phyloP scores from a whole-genome alignment of 164 flowering plant genomes.

The Echeveria elegans region DNA sequence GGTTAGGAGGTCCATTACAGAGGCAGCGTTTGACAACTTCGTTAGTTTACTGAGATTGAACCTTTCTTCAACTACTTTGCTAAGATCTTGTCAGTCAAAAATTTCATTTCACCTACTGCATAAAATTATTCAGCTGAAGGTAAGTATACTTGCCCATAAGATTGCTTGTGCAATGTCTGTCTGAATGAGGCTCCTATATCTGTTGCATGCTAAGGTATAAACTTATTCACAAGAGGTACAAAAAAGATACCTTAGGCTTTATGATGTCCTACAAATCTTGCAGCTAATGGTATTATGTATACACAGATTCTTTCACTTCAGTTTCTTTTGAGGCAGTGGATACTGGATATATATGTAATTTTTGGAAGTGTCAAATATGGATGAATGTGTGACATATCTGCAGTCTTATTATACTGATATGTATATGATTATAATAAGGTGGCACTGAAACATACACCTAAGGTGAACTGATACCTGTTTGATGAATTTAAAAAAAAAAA shows the following conservation, averaged over 20 bases:
- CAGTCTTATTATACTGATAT: too few relatives aligned
- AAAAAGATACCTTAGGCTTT: not conserved
- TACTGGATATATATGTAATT: too few relatives aligned
- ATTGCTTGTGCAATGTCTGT: not conserved
- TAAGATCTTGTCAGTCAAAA: not conserved
- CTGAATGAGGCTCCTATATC: not conserved
- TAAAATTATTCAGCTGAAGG: not conserved
- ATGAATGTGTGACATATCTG: too few relatives aligned
- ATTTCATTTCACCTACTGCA: conserved; percentile 1
- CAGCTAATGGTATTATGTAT: not conserved
- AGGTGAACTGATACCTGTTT: too few relatives aligned
- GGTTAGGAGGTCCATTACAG: not conserved
- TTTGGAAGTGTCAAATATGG: too few relatives aligned
- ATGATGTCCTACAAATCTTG: not conserved
- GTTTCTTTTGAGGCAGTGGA: too few relatives aligned
- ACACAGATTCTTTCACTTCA: too few relatives aligned
- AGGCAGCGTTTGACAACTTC: not conserved
- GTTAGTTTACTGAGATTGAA: not conserved
- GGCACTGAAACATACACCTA: too few relatives aligned
- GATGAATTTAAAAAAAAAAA: too few relatives aligned
- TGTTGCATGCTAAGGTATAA: not conserved
- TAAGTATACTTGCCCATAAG: not conserved
- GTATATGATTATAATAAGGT: too few relatives aligned
- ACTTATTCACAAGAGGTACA: not conserved
- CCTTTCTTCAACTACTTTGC: not conserved